These are phyloP conservation scores for Desmodesmus armatus DNA, from an alignment of 139 green algal species.

Conservation along the genomic window DNA sequence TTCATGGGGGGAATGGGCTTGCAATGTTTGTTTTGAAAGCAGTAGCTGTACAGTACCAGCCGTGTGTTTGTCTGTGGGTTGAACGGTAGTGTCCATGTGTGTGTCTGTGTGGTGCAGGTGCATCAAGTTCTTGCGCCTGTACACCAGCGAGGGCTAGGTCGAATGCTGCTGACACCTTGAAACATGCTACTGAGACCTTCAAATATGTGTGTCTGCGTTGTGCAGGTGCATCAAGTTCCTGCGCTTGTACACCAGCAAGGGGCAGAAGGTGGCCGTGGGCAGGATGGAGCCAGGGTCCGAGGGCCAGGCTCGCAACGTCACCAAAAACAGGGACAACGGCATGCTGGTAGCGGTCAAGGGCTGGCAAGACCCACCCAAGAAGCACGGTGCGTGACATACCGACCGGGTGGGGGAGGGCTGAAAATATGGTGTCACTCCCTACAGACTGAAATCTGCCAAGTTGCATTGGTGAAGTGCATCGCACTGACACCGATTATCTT, in stretches of 20 bases:
- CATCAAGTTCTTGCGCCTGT: conserved; percentile 16
- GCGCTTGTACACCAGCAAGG: conserved; percentile 27
- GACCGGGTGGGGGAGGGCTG: too few species aligned
- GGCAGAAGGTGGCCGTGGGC: conserved; percentile 4
- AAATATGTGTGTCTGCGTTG: background rate
- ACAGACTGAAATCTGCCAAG: too few species aligned
- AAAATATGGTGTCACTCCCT: too few species aligned
- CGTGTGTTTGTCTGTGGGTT: background rate
- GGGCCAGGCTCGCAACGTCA: background rate
- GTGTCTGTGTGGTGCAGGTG: background rate
- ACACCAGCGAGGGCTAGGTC: conserved; percentile 4
- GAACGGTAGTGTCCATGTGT: background rate
- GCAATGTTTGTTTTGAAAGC: background rate
- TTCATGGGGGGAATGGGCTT: too few species aligned
- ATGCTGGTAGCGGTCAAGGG: conserved; percentile 15
- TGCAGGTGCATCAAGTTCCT: conserved; percentile 23
- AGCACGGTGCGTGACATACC: too few species aligned
- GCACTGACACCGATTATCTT: too few species aligned
- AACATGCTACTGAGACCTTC: background rate
- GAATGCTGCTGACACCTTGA: too few species aligned
- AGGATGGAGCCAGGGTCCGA: background rate
- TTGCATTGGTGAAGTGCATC: too few species aligned
- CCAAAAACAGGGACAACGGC: background rate
- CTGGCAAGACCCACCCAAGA: conserved; percentile 39
- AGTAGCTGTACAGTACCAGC: background rate